A percentile compares a stretch with the other conserved stretches of the same genome.
These are phyloP conservation scores for Leishmania aethiopica DNA, from an alignment of 208 protist species.

Conservation along the genomic window DNA sequence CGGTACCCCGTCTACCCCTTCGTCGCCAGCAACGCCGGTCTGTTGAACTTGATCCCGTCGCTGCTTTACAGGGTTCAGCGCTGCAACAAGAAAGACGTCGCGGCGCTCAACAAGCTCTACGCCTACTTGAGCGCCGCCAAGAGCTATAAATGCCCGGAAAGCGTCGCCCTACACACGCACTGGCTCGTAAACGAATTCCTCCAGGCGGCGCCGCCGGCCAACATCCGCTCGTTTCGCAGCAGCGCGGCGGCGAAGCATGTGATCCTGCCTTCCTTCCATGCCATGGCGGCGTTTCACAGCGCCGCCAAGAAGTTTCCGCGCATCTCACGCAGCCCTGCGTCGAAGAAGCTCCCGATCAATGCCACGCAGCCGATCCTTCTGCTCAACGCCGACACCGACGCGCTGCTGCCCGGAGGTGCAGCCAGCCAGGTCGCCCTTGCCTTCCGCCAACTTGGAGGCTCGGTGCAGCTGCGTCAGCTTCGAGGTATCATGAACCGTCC, in stretches of 20 bases:
- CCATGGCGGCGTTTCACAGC: conserved; percentile 22
- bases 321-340: background rate
- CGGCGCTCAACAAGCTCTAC: conserved; percentile 42
- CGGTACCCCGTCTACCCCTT: conserved; percentile 41
- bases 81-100: conserved; percentile 41
- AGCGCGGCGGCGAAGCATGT: background rate
- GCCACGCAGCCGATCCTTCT: conserved; percentile 35
- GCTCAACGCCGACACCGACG: conserved; percentile 36
- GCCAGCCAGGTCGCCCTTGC: conserved; percentile 20
- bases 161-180: conserved; percentile 27
- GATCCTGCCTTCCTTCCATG: conserved; percentile 6
- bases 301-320: conserved; percentile 26
- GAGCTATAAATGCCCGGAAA: conserved; percentile 15
- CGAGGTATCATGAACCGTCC: conserved; percentile 36
- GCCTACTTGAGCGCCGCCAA: conserved; percentile 22
- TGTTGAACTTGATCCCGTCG: conserved; percentile 51
- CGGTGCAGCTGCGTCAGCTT: conserved; percentile 20
- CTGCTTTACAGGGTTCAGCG: conserved; percentile 74
- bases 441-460: conserved; percentile 13
- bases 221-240: conserved; percentile 5
- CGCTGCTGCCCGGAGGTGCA: conserved; percentile 28
- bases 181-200: conserved; percentile 50
- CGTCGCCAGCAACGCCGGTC: conserved; percentile 12
- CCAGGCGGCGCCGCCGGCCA: background rate
- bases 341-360: conserved; percentile 19